A percentile compares a stretch with the other conserved stretches of the same genome.
Conservation (phyloP, 768 basidiomycete species). For the Suillus bovinus region DNA sequence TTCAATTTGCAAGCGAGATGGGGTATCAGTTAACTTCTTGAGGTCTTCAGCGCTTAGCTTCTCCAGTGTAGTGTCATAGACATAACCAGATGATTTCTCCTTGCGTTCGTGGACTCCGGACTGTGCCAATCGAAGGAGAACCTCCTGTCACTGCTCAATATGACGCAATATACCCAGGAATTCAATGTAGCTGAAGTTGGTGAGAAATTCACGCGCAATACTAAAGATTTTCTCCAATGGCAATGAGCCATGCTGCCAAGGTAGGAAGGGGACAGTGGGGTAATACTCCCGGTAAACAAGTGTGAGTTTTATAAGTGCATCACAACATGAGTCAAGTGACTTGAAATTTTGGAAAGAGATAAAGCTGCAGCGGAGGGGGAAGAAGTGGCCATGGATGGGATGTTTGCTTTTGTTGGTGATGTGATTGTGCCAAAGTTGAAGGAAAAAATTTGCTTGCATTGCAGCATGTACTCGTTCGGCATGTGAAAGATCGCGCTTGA, state of each 20-base stretch:
- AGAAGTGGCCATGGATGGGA: slow-evolving; percentile 19
- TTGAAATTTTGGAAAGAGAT: slow-evolving; percentile 21
- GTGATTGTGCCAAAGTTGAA: neutral
- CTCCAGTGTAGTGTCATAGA: neutral
- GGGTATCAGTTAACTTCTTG: neutral
- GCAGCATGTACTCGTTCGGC: neutral
- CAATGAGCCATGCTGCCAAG: slow-evolving; percentile 23
- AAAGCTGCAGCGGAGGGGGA: neutral
- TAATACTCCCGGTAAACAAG: slow-evolving; percentile 21
- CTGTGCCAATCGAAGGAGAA: slow-evolving; percentile 18
- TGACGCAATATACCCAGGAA: slow-evolving; percentile 28
- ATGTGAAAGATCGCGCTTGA: neutral
- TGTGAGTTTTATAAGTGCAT: slow-evolving; percentile 21
- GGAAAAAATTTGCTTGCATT: neutral
- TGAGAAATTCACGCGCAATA: slow-evolving; percentile 24
- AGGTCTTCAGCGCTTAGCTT: neutral
- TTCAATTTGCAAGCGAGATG: neutral
- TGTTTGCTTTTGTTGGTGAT: neutral
- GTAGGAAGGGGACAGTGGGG: slow-evolving; percentile 25
- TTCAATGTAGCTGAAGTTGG: slow-evolving; percentile 30
- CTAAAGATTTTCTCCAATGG: slow-evolving; percentile 34
- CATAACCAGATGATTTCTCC: neutral
- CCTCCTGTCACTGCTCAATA: slow-evolving; percentile 25
- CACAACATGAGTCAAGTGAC: slow-evolving; percentile 30
- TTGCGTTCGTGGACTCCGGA: neutral